Evolutionary conservation across 208 protist species (phyloP), one percentile per base, ranked within the genome.

Genomic region (Trypanosoma vivax): DNA sequence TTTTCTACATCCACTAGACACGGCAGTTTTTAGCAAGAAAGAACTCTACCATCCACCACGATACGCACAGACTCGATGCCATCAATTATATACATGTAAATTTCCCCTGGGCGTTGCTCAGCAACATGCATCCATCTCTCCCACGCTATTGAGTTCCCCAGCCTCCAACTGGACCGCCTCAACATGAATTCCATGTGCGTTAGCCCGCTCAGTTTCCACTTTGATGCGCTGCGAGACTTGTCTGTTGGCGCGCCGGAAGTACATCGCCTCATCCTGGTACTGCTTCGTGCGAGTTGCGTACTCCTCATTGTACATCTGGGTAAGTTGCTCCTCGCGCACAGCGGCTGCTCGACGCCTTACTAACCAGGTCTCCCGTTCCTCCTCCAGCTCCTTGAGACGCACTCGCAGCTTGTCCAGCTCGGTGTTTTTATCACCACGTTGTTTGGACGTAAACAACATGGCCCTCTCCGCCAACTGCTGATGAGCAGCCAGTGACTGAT

Each of bases 191-290:
- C 55, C 62, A 0, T 48, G 65, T 4, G 55, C 51, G 9, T 73
- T 78, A 25, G 70, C 75, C 3, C 73, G 69, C 54, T 94, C 83
- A 53, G 83, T 89, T 56, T 94, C 87, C 38, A 66, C 62, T 61
- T 94, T 94, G 14, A 96, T 71, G 1, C 82, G 78, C 34, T 89
- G 58, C 30, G 96, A 97, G 34, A 98, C 76, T 73, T 97, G 93
- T 49, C 95, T 80, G 61, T 98, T 98, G 1, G 86, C 77, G n/a
- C 74, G 70, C 16, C 97, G 95, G 53, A 97, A 85, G 74, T 97
- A 98, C 16, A 70, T 65, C 27, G 98, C 60, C 59, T 98, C 96
- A 45, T 99, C 96, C 24, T 88, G 75, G 48, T 97, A 79, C 41
- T 90, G 83, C 68, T 95, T 95, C 49, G 84, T 67, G 0, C 70